A percentile compares a stretch with the other conserved stretches of the same genome.
These are phyloP conservation scores for Leccinum variicolor DNA, from an alignment of 768 basidiomycete species.

Conservation along the genomic window DNA sequence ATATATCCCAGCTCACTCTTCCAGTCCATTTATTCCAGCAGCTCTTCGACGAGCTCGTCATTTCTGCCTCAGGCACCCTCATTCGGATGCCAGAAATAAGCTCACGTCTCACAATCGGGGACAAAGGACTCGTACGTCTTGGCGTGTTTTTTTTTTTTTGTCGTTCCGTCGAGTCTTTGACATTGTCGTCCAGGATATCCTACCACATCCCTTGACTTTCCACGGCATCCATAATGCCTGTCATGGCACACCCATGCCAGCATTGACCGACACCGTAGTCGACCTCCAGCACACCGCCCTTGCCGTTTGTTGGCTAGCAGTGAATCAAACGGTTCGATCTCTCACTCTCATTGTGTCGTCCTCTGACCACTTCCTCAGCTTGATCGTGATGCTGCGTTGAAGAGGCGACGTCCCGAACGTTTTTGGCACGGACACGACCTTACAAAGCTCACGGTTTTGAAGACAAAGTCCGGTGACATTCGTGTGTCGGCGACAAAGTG, in stretches of 20 bases:
- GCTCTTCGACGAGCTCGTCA: constrained; percentile 82
- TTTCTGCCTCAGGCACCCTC: constrained; percentile 66
- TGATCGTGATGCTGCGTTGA: constrained; percentile 50
- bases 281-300: constrained; percentile 73
- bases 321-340: constrained; percentile 73
- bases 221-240: constrained; percentile 47
- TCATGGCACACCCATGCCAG: constrained; percentile 41
- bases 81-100: constrained; percentile 75
- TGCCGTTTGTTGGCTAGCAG: constrained; percentile 81
- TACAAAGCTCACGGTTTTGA: constrained; percentile 58
- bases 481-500: constrained; percentile 74
- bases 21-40: constrained; percentile 29
- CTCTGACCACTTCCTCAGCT: constrained; percentile 66
- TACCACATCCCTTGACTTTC: constrained; percentile 51
- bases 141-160: background rate
- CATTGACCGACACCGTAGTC: constrained; percentile 59
- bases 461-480: constrained; percentile 61
- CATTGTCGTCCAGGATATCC: constrained; percentile 51
- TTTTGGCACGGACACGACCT: constrained; percentile 75
- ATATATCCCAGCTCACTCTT: background rate
- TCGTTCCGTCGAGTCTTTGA: constrained; percentile 1
- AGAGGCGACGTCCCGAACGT: constrained; percentile 60
- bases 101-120: constrained; percentile 71
- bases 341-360: background rate
- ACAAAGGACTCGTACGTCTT: constrained; percentile 62